Evolutionary conservation across 129 eudicot genomes (phyloP).

Genomic region (Flaveria brownii): DNA sequence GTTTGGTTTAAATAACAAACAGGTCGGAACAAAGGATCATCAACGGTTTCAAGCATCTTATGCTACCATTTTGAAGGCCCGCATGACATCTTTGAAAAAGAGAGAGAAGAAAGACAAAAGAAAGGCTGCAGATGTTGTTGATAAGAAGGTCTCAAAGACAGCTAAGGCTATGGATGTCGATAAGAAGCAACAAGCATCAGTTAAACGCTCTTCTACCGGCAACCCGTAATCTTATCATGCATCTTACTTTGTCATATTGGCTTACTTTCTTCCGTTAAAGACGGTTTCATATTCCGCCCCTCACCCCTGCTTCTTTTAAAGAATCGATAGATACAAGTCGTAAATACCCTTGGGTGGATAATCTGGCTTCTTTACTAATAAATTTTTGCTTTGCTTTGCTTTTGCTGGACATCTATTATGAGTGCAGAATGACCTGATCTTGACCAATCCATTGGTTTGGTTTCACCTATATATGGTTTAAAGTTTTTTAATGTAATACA

Average conservation of each 20-base stretch:
- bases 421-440: constrained; percentile 10
- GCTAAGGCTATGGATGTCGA: constrained; percentile 7
- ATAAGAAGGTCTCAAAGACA: constrained; percentile 49
- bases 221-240: constrained; percentile 33
- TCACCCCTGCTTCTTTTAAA: constrained; percentile 10
- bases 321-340: constrained; percentile 21
- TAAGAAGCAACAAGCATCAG: constrained; percentile 4
- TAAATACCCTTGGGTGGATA: constrained; percentile 18
- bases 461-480: not conserved
- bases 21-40: constrained; percentile 89
- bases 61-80: constrained; percentile 82
- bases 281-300: constrained; percentile 17
- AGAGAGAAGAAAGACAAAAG: constrained; percentile 88
- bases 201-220: constrained; percentile 37
- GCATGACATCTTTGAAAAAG: constrained; percentile 85
- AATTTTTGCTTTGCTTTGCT: constrained; percentile 13
- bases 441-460: constrained; percentile 8
- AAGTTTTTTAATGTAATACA: too few relatives aligned
- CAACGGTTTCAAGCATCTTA: constrained; percentile 95
- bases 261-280: constrained; percentile 19
- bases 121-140: constrained; percentile 57
- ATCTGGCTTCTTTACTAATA: constrained; percentile 18
- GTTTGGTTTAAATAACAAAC: constrained; percentile 10
- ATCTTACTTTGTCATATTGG: constrained; percentile 15
- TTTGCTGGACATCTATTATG: constrained; percentile 19